Percentiles rank a stretch among this genome's conserved stretches.
Conservation (phyloP, 1,284 basidiomycete genomes). For the Sporisorium scitamineum region DNA sequence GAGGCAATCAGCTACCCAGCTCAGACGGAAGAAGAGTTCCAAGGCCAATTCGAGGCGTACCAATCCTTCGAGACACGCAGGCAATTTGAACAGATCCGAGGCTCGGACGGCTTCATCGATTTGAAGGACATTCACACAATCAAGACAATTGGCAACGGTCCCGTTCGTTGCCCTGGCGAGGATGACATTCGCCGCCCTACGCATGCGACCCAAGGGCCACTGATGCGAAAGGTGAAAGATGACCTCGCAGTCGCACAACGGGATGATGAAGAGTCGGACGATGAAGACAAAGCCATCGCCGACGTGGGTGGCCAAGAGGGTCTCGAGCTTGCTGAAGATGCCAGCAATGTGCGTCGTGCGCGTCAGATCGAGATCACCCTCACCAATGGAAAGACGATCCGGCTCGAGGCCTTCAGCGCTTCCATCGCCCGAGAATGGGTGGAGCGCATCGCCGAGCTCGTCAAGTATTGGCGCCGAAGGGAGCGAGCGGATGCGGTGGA, state of each 20-base stretch:
- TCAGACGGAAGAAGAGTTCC: constrained; percentile 49
- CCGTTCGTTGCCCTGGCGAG: constrained; percentile 47
- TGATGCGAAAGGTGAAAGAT: constrained; percentile 18
- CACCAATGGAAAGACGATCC: constrained; percentile 77
- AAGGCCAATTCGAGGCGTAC: constrained; percentile 57
- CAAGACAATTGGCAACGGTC: constrained; percentile 71
- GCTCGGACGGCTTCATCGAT: constrained; percentile 78
- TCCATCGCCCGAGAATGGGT: constrained; percentile 82
- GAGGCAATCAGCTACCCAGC: constrained; percentile 54
- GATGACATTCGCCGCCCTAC: constrained; percentile 35
- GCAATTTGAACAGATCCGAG: constrained; percentile 77
- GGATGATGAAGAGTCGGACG: constrained; percentile 69
- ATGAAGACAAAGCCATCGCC: constrained; percentile 72
- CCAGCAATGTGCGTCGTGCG: constrained; percentile 74
- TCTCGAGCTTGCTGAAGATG: constrained; percentile 72
- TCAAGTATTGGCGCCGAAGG: constrained; percentile 81
- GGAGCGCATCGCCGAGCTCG: constrained; percentile 76
- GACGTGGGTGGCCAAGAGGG: constrained; percentile 79
- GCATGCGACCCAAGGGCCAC: neutral
- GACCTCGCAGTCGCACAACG: constrained; percentile 70
- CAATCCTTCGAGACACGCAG: constrained; percentile 70
- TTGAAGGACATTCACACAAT: constrained; percentile 77
- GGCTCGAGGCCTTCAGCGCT: constrained; percentile 75
- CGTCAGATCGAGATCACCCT: constrained; percentile 83
- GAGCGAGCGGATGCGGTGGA: constrained; percentile 78